Base-by-base conservation (phyloP, 2,329 filamentous ascomycete genomes). In the Pseudogymnoascus pannorum region DNA sequence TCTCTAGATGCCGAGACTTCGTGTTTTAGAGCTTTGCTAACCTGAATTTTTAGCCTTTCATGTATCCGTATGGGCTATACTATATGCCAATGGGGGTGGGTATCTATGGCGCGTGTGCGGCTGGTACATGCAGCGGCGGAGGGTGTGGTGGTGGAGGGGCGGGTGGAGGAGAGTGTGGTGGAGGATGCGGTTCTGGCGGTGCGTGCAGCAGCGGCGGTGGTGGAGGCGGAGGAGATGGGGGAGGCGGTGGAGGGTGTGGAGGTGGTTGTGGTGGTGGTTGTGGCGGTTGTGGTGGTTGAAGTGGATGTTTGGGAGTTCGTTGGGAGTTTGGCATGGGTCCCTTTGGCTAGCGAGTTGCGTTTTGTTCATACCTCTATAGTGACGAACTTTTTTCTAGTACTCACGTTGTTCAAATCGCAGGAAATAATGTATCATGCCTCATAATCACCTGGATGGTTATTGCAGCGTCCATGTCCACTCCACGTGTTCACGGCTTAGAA, bases 101-200 rank as follows among this genome's bases (percentile, higher is more conserved):
- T n/a, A 63, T 58, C 9, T 61, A 63, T 18, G 67, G 67, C 16
- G 64, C 63, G 2, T 66, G 67, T 38, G 66, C 59, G 1, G 69
- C 69, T 2, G 83, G 81, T 0, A 82, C 78, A 1, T 85, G 68
- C 4, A 74, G 68, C 6, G 76, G 73, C 18, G 69, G 74, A 33
- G 78, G 75, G 60, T 73, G 72, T 59, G 71, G 73, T 29, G n/a
- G n/a, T n/a, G n/a, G n/a, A n/a, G n/a, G n/a, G n/a, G n/a, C n/a
- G n/a, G 74, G 73, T 44, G 73, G 74, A 2, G 76, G 75, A 2
- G 72, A 77, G 0, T 75, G 76, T 0, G 74, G 74, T 2, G 78
- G 80, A 2, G 75, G 75, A 5, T 77, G 78, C 48, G 76, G 79
- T 36, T 73, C 74, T 4, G 72, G 72, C 9, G 69, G 68, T 4